phyloP scores from a whole-genome alignment of 495 filamentous ascomycete genomes.

The Neohortaea acidophila region DNA sequence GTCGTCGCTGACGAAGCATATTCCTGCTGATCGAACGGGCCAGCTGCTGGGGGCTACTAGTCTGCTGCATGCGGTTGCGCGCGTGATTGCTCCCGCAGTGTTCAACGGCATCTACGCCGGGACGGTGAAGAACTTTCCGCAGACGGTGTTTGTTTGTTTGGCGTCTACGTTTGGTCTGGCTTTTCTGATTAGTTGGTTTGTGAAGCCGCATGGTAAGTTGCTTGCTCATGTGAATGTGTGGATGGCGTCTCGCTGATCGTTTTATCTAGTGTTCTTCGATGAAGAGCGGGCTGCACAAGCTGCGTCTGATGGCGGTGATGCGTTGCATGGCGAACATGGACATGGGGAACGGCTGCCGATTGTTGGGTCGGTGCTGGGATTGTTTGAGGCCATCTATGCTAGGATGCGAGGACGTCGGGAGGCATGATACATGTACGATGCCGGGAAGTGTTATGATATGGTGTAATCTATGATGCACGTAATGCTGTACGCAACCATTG shows the following conservation, averaged over 20 bases:
- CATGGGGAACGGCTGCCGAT: background rate
- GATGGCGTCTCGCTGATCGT: background rate
- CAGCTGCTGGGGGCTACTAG: conserved; percentile 77
- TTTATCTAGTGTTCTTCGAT: conserved; percentile 2
- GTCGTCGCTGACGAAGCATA: conserved; percentile 74
- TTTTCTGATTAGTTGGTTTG: conserved; percentile 48
- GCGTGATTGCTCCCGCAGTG: conserved; percentile 61
- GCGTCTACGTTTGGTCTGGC: conserved; percentile 49
- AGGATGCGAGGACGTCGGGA: too few relatives aligned
- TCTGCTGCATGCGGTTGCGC: conserved; percentile 65
- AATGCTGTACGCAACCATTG: too few relatives aligned
- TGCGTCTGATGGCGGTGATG: background rate
- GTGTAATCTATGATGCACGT: too few relatives aligned
- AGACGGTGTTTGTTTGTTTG: conserved; percentile 69
- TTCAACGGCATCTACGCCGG: conserved; percentile 74
- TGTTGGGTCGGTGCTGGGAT: background rate
- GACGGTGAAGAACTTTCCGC: conserved; percentile 62
- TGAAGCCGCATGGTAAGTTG: conserved; percentile 55
- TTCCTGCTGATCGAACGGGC: conserved; percentile 64
- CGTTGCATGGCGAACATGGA: background rate
- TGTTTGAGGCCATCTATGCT: too few relatives aligned
- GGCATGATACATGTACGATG: too few relatives aligned
- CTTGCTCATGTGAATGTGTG: background rate
- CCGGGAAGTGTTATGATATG: too few relatives aligned
- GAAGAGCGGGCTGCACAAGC: conserved; percentile 3